Conservation (phyloP, 2,329 filamentous ascomycete genomes). For the Akanthomyces dipterigenus region DNA sequence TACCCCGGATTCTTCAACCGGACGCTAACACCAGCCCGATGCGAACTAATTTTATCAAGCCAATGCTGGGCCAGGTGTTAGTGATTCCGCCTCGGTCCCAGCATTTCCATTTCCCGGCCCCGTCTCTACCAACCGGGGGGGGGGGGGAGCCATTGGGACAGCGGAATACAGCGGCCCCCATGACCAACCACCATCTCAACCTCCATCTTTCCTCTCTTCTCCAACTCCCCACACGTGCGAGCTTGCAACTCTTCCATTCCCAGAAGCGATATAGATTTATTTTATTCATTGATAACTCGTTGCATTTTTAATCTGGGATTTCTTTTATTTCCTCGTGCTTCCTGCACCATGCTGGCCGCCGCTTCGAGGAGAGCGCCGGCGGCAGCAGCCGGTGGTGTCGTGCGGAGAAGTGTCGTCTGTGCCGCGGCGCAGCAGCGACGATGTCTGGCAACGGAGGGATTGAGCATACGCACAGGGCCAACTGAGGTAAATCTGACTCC, state of each 20-base stretch:
- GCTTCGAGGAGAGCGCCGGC: not conserved
- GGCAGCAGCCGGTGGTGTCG: not conserved
- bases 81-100: not conserved
- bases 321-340: not conserved
- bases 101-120: not conserved
- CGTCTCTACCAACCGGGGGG: not conserved
- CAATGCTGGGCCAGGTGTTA: not conserved
- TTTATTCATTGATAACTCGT: not conserved
- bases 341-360: not conserved
- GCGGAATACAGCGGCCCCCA: not conserved
- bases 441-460: conserved; percentile 7
- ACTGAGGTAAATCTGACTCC: conserved; percentile 8
- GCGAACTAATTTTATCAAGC: not conserved
- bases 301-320: not conserved
- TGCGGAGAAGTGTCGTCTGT: not conserved
- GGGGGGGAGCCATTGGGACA: not conserved
- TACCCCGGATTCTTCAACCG: not conserved
- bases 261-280: not conserved
- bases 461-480: conserved; percentile 16
- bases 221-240: not conserved
- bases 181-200: too few relatives aligned
- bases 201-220: not conserved
- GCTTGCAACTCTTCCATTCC: not conserved
- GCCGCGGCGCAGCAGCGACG: conserved; percentile 2
- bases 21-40: not conserved